These are phyloP conservation scores for Cymbidium sinense DNA, from an alignment of 106 monocot genomes.

Conservation along the genomic window DNA sequence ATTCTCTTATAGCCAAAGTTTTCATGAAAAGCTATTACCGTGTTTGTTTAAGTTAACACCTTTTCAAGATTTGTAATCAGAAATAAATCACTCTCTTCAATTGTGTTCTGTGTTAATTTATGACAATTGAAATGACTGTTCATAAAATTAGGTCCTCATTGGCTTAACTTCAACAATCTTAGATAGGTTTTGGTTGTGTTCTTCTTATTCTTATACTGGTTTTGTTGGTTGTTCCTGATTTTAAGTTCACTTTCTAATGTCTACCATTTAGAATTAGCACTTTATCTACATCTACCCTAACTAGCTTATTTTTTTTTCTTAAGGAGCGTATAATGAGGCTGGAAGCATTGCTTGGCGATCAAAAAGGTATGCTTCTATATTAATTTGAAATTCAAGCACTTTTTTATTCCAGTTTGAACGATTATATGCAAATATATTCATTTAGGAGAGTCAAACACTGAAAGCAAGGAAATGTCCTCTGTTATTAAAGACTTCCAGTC, in stretches of 20 bases:
- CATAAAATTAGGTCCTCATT: no score
- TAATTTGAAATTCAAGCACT: not conserved
- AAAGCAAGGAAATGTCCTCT: conserved; percentile 25
- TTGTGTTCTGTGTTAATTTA: no score
- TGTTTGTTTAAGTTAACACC: no score
- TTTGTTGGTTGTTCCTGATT: not conserved
- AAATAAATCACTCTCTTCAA: no score
- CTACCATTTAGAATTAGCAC: not conserved
- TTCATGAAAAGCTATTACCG: no score
- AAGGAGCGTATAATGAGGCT: conserved; percentile 19
- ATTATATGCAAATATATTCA: not conserved
- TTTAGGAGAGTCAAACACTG: conserved; percentile 22
- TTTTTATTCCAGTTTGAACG: not conserved
- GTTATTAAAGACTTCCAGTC: conserved; percentile 41
- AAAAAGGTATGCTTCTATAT: conserved; percentile 12
- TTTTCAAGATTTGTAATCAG: no score
- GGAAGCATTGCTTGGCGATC: conserved; percentile 15
- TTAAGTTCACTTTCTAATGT: not conserved
- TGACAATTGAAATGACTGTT: no score
- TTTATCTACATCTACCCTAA: not conserved
- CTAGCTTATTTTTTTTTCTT: not conserved
- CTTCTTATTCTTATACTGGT: not conserved
- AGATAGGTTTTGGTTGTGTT: not conserved
- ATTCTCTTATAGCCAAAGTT: no score
- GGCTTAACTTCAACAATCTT: not conserved